A percentile compares a stretch with the other conserved stretches of the same genome.
Evolutionary conservation across 2,329 filamentous ascomycete species (phyloP).

Genomic region (Leptosphaerulina australis): DNA sequence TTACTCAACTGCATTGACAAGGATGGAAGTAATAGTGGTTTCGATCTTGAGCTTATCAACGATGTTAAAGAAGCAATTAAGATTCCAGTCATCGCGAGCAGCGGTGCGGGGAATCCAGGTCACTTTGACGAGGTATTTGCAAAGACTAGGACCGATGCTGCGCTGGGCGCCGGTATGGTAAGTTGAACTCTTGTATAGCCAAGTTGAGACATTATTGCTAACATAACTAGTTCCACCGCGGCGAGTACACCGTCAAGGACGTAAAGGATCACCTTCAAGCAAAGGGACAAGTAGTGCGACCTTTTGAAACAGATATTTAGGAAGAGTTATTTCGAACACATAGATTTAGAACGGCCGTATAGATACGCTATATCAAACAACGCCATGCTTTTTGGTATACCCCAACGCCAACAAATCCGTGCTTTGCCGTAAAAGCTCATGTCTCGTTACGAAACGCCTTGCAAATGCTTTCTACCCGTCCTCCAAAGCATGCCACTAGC

Average conservation of each 20-base stretch:
- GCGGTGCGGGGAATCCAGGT: conserved; percentile 82
- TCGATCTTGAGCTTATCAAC: conserved; percentile 87
- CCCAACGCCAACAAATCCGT: conserved; percentile 23
- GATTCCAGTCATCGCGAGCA: conserved; percentile 95
- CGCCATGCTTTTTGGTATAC: conserved; percentile 33
- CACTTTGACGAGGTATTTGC: conserved; percentile 93
- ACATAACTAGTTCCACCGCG: conserved; percentile 76
- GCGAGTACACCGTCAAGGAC: conserved; percentile 91
- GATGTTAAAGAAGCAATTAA: conserved; percentile 86
- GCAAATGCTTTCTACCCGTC: conserved; percentile 16
- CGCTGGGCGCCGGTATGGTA: conserved; percentile 90
- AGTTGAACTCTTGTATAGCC: too few relatives aligned
- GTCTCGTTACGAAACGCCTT: conserved; percentile 20
- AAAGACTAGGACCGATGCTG: conserved; percentile 85
- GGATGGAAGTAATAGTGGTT: conserved; percentile 92
- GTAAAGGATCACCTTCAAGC: conserved; percentile 82
- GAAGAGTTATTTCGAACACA: background rate
- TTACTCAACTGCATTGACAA: conserved; percentile 97
- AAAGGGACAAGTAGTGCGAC: conserved; percentile 77
- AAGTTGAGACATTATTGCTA: background rate
- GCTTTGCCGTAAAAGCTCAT: conserved; percentile 5
- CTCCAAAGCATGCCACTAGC: conserved; percentile 48
- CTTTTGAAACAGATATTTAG: conserved; percentile 64
- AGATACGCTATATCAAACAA: conserved; percentile 1
- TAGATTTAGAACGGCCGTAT: conserved; percentile 1